A percentile compares a stretch with the other conserved stretches of the same genome.
These are phyloP conservation scores for Chaetomium globosum DNA, from an alignment of 2,329 filamentous ascomycete species.

Conservation along the genomic window DNA sequence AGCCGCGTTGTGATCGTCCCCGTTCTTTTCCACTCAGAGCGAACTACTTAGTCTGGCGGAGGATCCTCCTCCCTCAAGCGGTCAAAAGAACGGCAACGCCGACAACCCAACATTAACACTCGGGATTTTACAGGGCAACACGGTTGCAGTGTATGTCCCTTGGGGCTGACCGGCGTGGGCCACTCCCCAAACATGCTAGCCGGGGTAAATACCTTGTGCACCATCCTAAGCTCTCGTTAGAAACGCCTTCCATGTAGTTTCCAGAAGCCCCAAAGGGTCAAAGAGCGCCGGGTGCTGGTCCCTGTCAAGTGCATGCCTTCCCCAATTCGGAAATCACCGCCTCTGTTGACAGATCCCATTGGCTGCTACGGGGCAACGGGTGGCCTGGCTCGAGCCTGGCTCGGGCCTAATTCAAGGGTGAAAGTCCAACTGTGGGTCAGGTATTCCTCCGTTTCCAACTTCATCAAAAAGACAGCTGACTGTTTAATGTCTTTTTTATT, in stretches of 20 bases:
- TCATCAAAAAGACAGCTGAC: not conserved
- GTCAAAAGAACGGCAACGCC: not conserved
- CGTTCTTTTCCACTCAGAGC: not conserved
- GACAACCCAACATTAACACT: not conserved
- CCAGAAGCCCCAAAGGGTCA: constrained; percentile 3
- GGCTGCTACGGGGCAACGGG: not conserved
- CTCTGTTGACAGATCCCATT: not conserved
- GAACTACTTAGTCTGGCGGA: not conserved
- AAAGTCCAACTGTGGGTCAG: not conserved
- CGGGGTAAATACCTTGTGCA: not conserved
- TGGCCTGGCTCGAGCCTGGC: not conserved
- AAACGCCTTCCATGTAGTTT: not conserved
- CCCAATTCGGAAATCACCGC: constrained; percentile 2
- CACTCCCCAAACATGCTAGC: not conserved
- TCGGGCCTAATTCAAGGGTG: not conserved
- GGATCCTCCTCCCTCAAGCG: not conserved
- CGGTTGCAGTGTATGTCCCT: not conserved
- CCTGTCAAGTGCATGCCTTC: constrained; percentile 1
- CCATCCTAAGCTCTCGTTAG: not conserved
- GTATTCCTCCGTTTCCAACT: constrained; percentile 8
- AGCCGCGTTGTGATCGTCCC: not conserved
- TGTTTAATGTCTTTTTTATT: not conserved
- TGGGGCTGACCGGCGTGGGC: constrained; percentile 14
- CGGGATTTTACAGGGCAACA: not conserved
- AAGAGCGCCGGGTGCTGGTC: not conserved